A percentile compares a stretch with the other conserved stretches of the same genome.
Evolutionary conservation across 495 filamentous ascomycete species (phyloP).

Genomic region (Antarctomyces pellizariae): DNA sequence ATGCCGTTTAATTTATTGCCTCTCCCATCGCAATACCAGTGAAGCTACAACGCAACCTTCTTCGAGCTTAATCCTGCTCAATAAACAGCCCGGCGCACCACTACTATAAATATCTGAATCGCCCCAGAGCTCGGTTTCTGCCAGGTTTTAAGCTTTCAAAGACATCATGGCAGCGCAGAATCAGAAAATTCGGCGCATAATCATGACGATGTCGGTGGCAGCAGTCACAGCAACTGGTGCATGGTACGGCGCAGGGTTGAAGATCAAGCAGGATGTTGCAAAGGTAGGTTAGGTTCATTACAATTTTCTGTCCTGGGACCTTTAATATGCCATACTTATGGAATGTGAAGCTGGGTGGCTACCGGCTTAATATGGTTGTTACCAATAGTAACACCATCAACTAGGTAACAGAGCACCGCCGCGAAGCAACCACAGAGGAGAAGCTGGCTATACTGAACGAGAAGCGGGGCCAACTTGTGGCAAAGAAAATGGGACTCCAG

Average conservation of each 20-base stretch:
- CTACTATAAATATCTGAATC: too few relatives aligned
- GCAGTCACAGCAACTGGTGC: slow-evolving; percentile 27
- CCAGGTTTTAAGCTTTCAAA: too few relatives aligned
- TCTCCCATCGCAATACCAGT: too few relatives aligned
- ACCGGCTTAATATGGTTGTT: neutral
- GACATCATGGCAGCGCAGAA: slow-evolving; percentile 6
- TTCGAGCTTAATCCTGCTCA: too few relatives aligned
- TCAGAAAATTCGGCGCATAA: slow-evolving; percentile 12
- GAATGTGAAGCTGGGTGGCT: slow-evolving; percentile 1
- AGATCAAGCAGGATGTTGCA: slow-evolving; percentile 21
- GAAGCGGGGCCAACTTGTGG: slow-evolving; percentile 21
- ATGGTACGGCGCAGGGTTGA: slow-evolving; percentile 29
- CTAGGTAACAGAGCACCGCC: slow-evolving; percentile 18
- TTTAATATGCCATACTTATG: neutral
- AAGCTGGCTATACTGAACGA: slow-evolving; percentile 25
- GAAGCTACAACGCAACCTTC: too few relatives aligned
- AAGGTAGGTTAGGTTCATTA: slow-evolving; percentile 15
- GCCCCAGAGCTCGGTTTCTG: too few relatives aligned
- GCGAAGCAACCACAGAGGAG: slow-evolving; percentile 28
- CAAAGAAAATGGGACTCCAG: slow-evolving; percentile 28
- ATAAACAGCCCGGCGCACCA: too few relatives aligned
- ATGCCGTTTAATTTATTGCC: too few relatives aligned
- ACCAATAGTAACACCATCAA: neutral
- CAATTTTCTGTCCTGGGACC: slow-evolving; percentile 1
- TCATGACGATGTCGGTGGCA: slow-evolving; percentile 23